Percentiles rank a stretch among this genome's conserved stretches.
Evolutionary conservation across 192 early-diverging fungal species (phyloP).

Genomic region (Helicostylum pulchrum): DNA sequence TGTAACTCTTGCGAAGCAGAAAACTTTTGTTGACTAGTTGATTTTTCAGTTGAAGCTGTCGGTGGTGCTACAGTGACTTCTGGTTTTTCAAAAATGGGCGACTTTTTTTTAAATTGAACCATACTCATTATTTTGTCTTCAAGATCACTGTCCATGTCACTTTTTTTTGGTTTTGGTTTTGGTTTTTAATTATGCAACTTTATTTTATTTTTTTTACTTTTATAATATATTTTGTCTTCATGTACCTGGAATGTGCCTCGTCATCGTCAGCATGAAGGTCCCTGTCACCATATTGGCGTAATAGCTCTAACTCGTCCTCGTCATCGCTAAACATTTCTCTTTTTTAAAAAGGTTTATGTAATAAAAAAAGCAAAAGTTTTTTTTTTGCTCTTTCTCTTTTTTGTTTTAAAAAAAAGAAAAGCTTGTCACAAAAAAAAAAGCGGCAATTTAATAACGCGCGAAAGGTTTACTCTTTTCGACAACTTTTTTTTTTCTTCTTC

Average conservation of each 20-base stretch:
- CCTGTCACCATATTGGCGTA: background rate
- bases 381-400: background rate
- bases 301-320: background rate
- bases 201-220: too few species aligned
- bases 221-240: background rate
- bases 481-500: slow-evolving; percentile 7
- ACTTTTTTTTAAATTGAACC: background rate
- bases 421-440: slow-evolving; percentile 14
- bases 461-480: background rate
- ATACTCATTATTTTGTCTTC: slow-evolving; percentile 17
- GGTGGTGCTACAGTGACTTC: background rate
- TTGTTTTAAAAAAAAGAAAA: background rate
- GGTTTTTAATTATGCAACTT: too few species aligned
- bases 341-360: too few species aligned
- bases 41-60: background rate
- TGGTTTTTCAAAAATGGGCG: background rate
- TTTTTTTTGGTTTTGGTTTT: background rate
- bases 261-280: background rate
- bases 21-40: background rate
- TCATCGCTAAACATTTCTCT: background rate
- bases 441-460: background rate
- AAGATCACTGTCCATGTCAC: slow-evolving; percentile 4
- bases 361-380: background rate
- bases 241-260: background rate
- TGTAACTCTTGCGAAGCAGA: background rate